Evolutionary conservation across 208 protist genomes (phyloP).

Genomic region (Leishmania aethiopica): DNA sequence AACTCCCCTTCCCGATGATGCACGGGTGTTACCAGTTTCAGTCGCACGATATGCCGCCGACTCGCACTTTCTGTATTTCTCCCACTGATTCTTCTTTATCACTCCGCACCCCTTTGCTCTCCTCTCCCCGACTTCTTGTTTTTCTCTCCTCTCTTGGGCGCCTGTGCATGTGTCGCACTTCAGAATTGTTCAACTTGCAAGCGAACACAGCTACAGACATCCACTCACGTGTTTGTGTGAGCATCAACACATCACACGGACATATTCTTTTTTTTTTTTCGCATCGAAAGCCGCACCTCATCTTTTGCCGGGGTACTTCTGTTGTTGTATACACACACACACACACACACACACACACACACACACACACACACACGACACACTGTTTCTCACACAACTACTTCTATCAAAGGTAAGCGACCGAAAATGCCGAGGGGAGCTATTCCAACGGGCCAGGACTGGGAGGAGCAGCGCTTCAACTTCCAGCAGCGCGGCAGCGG

Average conservation of each 20-base stretch:
- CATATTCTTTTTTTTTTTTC: background rate
- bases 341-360: background rate
- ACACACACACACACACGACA: background rate
- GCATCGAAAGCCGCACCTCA: background rate
- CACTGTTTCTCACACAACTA: background rate
- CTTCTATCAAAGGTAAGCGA: background rate
- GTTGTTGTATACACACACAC: background rate
- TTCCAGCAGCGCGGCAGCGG: slow-evolving; percentile 46
- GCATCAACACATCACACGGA: background rate
- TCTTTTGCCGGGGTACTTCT: background rate
- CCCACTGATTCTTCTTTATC: background rate
- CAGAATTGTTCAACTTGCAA: background rate
- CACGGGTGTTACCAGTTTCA: background rate
- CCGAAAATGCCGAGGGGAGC: slow-evolving; percentile 40
- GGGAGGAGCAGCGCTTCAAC: slow-evolving; percentile 89
- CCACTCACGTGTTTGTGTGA: background rate
- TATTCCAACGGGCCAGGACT: slow-evolving; percentile 81
- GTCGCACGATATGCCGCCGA: background rate
- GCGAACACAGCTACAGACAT: background rate
- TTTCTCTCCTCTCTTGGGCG: background rate
- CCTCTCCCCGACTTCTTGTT: background rate
- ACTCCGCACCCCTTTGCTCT: background rate
- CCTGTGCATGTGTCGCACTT: background rate
- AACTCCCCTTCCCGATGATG: background rate
- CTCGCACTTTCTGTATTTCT: background rate